These are phyloP conservation scores for Russula sp. DNA, from an alignment of 768 basidiomycete genomes.

Conservation along the genomic window DNA sequence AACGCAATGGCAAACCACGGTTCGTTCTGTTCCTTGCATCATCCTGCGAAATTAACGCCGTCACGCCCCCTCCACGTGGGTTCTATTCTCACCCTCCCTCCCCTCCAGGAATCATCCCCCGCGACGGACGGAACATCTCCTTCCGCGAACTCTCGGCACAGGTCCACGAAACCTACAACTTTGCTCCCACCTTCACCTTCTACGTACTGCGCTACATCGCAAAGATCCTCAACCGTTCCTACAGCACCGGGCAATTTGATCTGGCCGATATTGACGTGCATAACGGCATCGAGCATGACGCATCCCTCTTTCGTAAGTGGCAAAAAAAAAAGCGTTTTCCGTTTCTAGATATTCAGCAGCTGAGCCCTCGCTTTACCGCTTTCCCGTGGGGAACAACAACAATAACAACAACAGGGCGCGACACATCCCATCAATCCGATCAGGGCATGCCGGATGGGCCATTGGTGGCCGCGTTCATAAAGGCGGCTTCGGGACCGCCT, in stretches of 20 bases:
- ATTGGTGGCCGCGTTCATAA: conserved; percentile 50
- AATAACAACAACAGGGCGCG: conserved; percentile 39
- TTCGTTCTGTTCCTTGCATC: conserved; percentile 23
- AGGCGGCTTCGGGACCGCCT: conserved; percentile 51
- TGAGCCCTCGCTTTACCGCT: not conserved
- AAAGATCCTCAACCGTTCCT: conserved; percentile 46
- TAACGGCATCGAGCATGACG: conserved; percentile 72
- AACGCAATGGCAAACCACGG: conserved; percentile 85
- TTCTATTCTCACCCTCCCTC: no score
- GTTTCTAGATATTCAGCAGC: no score
- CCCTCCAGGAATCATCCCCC: conserved; percentile 40
- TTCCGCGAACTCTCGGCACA: conserved; percentile 40
- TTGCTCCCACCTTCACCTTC: conserved; percentile 56
- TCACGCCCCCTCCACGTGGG: no score
- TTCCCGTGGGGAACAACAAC: no score
- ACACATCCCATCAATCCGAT: conserved; percentile 38
- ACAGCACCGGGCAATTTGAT: conserved; percentile 51
- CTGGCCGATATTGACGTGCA: conserved; percentile 62
- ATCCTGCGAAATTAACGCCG: not conserved
- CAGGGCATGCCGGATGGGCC: conserved; percentile 44
- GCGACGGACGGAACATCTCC: conserved; percentile 61
- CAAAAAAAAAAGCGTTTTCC: no score
- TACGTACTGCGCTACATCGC: conserved; percentile 61
- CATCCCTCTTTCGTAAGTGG: conserved; percentile 48
- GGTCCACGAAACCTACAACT: conserved; percentile 59